Base-by-base conservation (phyloP, 1,139 yeast genomes). In the Pichia inconspicua region DNA sequence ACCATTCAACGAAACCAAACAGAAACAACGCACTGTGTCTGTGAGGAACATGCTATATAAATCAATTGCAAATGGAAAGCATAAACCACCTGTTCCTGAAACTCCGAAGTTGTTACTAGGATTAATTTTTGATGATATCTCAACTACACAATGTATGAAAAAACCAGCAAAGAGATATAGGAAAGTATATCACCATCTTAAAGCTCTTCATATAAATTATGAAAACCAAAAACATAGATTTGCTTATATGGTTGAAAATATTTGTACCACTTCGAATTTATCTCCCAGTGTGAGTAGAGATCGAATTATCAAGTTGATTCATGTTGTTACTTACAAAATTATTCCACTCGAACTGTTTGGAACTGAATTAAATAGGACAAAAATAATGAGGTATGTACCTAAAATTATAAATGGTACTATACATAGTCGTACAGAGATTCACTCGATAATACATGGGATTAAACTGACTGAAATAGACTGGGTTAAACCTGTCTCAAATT, bases 261-360 rank as follows among this genome's bases (percentile, higher is more conserved):
- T 65, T 10, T 62, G 69, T 35, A 25, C 25, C 10, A 11, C 25
- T 9, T 25, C 46, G 19, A 41, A 48, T 1, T 55, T 63, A 19
- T 59, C 59, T 7, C 27, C 56, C 25, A 59, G 68, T 0, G 60
- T 70, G 1, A 50, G 61, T 2, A 55, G 61, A 27, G 52, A 55
- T 12, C 42, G 52, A 0, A 78, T 82, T 0, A 55, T 71, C 0
- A 63, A 58, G 42, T 75, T 78, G 53, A 58, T 76, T 1, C 55
- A 73, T 2, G 58, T 69, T 0, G 50, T 78, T 0, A 49, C 77
- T 4, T 75, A 74, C 9, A 73, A 70, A 46, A 51, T 83, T 0
- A 65, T 84, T 32, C 88, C 92, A 0, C 40, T 60, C 2, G 70
- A 67, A 10, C 55, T 76, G 2, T 76, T 84, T 69, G 96, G 96